Evolutionary conservation across 805 yeast genomes (phyloP).

Genomic region (Candida pseudoglaebosa): DNA sequence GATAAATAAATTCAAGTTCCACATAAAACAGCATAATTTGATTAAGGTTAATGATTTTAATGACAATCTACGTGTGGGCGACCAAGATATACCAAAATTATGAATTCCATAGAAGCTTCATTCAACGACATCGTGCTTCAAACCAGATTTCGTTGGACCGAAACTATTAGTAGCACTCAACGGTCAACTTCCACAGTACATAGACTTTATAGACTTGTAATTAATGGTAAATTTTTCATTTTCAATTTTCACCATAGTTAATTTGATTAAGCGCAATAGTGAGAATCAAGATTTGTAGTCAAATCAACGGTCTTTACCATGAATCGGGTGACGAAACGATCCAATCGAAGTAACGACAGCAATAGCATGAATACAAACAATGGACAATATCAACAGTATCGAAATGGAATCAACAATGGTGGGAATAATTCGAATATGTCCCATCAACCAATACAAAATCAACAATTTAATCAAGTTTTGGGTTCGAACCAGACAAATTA

Average conservation of each 20-base stretch:
- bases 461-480: neutral
- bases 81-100: no score
- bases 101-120: no score
- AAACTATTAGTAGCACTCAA: neutral
- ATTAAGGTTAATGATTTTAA: no score
- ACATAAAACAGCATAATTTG: no score
- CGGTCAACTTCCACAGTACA: neutral
- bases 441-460: constrained; percentile 1
- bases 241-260: no score
- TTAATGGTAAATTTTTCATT: no score
- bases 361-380: constrained; percentile 3
- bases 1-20: no score
- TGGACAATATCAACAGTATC: constrained; percentile 2
- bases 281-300: neutral
- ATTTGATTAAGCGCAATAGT: neutral
- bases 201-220: neutral
- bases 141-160: no score
- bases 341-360: constrained; percentile 1
- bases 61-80: no score
- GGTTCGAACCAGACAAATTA: constrained; percentile 4
- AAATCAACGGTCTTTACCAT: neutral
- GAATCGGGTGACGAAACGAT: constrained; percentile 1
- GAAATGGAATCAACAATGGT: neutral
- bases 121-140: no score
- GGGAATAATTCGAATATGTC: neutral